phyloP scores from a whole-genome alignment of 139 green algal species.

The Haematococcus sp. region DNA sequence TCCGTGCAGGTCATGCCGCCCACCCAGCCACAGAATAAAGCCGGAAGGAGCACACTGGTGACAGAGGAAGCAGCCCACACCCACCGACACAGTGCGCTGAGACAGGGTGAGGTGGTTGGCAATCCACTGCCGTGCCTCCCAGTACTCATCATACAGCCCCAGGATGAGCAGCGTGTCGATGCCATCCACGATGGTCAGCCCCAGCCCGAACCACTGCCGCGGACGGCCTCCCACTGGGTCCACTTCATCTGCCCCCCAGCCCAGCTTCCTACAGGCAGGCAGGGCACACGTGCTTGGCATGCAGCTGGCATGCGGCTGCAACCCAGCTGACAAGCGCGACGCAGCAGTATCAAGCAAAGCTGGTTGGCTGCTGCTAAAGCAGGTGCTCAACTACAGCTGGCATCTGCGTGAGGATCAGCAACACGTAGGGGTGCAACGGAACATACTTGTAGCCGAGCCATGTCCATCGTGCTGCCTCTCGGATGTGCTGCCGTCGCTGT shows the following conservation, averaged over 20 bases:
- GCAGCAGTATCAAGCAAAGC: background rate
- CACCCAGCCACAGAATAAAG: no score
- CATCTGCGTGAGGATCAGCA: no score
- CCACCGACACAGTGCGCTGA: background rate
- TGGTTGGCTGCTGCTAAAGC: no score
- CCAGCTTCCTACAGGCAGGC: slow-evolving; percentile 51
- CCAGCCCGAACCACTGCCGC: slow-evolving; percentile 64
- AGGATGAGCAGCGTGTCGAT: slow-evolving; percentile 80
- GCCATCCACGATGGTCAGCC: slow-evolving; percentile 76
- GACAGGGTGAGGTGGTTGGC: slow-evolving; percentile 47
- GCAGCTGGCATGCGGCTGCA: background rate
- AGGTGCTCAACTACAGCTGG: no score
- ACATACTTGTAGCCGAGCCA: slow-evolving; percentile 69
- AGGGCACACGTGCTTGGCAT: background rate
- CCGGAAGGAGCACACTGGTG: no score
- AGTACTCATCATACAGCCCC: slow-evolving; percentile 49
- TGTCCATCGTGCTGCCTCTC: slow-evolving; percentile 48
- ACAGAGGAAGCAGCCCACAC: no score
- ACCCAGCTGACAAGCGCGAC: background rate
- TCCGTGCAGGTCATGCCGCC: no score
- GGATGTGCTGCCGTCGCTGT: slow-evolving; percentile 41
- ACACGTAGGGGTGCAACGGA: background rate
- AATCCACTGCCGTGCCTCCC: slow-evolving; percentile 58
- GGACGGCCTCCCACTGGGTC: slow-evolving; percentile 18
- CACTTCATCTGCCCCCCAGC: slow-evolving; percentile 82